Conservation (phyloP, 768 basidiomycete genomes). For the Agaricus sinodeliciosus region DNA sequence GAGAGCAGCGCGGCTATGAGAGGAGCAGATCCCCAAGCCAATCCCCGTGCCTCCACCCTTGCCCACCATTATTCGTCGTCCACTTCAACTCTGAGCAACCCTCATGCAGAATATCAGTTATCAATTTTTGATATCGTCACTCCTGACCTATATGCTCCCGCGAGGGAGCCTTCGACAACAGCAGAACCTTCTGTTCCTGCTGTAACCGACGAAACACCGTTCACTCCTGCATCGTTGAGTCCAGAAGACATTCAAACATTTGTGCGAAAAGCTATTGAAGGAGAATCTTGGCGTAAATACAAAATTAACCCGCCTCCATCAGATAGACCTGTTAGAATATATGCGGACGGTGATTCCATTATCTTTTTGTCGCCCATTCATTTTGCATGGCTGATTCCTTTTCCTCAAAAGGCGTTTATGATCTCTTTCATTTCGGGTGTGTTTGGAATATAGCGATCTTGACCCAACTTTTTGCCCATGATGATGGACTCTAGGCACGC, state of each 20-base stretch:
- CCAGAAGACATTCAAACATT: slow-evolving; percentile 76
- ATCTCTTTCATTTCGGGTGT: slow-evolving; percentile 95
- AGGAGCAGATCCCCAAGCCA: slow-evolving; percentile 25
- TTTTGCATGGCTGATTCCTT: slow-evolving; percentile 4
- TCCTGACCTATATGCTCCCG: slow-evolving; percentile 28
- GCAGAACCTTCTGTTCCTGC: slow-evolving; percentile 36
- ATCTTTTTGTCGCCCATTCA: not conserved
- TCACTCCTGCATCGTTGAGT: slow-evolving; percentile 63
- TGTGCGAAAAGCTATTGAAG: slow-evolving; percentile 70
- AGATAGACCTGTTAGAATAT: slow-evolving; percentile 79
- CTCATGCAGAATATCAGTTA: slow-evolving; percentile 20
- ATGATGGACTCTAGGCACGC: slow-evolving; percentile 65
- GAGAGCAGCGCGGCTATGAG: slow-evolving; percentile 64
- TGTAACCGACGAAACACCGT: slow-evolving; percentile 28
- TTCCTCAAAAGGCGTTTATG: slow-evolving; percentile 72
- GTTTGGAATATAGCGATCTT: slow-evolving; percentile 15
- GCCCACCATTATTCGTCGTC: slow-evolving; percentile 40
- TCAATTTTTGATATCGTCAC: slow-evolving; percentile 12
- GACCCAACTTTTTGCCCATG: not conserved
- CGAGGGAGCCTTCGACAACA: slow-evolving; percentile 20
- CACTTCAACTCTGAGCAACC: slow-evolving; percentile 46
- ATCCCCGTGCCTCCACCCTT: slow-evolving; percentile 22
- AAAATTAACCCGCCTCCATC: slow-evolving; percentile 81
- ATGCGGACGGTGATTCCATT: slow-evolving; percentile 75
- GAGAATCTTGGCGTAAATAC: slow-evolving; percentile 60